Percentiles rank a stretch among this genome's conserved stretches.
Conservation (phyloP, 495 filamentous ascomycete genomes). For the Annulohypoxylon nitens region DNA sequence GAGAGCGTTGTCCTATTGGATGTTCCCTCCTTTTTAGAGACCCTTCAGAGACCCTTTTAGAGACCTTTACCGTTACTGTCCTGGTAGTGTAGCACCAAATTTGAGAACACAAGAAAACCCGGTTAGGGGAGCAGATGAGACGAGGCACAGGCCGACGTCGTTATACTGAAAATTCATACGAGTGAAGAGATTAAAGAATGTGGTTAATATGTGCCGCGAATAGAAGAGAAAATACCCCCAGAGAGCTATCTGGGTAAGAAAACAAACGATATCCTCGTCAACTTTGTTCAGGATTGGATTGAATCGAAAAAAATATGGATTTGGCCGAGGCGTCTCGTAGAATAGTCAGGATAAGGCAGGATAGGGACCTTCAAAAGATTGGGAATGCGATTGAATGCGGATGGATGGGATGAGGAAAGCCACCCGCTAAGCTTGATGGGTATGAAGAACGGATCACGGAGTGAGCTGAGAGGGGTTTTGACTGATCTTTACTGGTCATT, state of each 20-base stretch:
- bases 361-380: conserved; percentile 8
- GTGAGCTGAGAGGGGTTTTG: conserved; percentile 43
- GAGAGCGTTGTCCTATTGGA: conserved; percentile 41
- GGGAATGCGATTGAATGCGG: conserved; percentile 16
- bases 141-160: conserved; percentile 44
- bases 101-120: conserved; percentile 30
- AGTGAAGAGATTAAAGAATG: conserved; percentile 19
- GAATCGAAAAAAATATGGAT: conserved; percentile 19
- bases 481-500: conserved; percentile 12
- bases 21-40: conserved; percentile 35
- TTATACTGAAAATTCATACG: conserved; percentile 24
- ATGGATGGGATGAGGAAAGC: conserved; percentile 37
- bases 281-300: conserved; percentile 16
- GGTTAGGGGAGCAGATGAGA: conserved; percentile 33
- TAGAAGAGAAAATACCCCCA: conserved; percentile 16
- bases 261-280: conserved; percentile 19
- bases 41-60: neutral
- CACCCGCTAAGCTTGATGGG: conserved; percentile 25
- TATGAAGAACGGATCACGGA: conserved; percentile 43
- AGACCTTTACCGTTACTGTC: conserved; percentile 20
- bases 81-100: conserved; percentile 32
- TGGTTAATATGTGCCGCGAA: conserved; percentile 41
- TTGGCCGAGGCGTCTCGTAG: conserved; percentile 9
- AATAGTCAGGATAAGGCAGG: neutral
- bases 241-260: neutral